phyloP scores from a whole-genome alignment of 306 rosid species.

The Cucurbita pepo region DNA sequence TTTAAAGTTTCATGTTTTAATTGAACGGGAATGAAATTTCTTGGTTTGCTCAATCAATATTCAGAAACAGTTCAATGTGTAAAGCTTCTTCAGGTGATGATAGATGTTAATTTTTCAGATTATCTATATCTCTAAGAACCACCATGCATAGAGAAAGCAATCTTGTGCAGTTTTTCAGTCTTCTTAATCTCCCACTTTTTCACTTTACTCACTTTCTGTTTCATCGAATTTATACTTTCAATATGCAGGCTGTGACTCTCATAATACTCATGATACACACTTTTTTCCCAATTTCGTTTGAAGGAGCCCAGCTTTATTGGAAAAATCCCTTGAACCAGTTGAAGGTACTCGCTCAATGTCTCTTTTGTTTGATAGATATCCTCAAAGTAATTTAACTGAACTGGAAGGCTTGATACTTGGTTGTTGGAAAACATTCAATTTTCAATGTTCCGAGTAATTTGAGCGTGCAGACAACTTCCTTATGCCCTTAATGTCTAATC shows the following conservation, averaged over 20 bases:
- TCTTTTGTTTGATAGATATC: constrained; percentile 3
- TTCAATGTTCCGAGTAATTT: not conserved
- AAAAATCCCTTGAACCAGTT: constrained; percentile 35
- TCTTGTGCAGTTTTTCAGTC: not conserved
- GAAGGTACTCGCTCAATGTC: constrained; percentile 43
- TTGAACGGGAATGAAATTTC: not conserved
- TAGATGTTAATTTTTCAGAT: not conserved
- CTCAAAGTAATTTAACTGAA: not conserved
- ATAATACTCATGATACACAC: constrained; percentile 43
- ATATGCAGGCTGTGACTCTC: constrained; percentile 55
- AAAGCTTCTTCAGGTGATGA: not conserved
- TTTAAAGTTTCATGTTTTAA: not conserved
- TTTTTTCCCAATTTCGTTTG: constrained; percentile 61
- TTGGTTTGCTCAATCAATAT: not conserved
- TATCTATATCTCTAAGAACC: not conserved
- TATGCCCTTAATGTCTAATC: not conserved
- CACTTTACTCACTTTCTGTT: constrained; percentile 2
- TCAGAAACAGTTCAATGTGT: not conserved
- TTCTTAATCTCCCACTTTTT: not conserved
- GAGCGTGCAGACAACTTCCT: not conserved
- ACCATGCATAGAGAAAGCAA: not conserved
- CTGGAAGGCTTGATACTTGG: not conserved
- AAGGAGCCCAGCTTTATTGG: constrained; percentile 60
- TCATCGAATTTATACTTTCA: not conserved
- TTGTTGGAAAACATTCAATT: not conserved